Percentiles rank a stretch among this genome's conserved stretches.
Evolutionary conservation across 1,284 basidiomycete genomes (phyloP).

Genomic region (Ustilago xerochloae): DNA sequence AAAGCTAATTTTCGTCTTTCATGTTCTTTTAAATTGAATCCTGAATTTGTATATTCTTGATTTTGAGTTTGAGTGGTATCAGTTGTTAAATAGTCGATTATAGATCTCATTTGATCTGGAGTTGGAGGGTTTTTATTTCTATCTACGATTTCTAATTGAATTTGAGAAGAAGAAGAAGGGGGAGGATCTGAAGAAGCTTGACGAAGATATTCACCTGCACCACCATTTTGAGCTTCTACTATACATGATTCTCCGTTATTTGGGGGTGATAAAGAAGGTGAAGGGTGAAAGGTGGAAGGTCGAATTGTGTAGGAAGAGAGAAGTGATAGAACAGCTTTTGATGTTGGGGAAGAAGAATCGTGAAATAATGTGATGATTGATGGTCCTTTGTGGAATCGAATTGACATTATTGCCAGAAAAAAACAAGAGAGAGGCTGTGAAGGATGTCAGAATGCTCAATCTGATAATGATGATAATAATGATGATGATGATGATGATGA

Average conservation of each 20-base stretch:
- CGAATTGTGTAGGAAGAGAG: constrained; percentile 15
- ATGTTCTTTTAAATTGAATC: constrained; percentile 25
- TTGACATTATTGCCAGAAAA: constrained; percentile 22
- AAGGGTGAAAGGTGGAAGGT: constrained; percentile 4
- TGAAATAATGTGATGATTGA: constrained; percentile 46
- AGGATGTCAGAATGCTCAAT: background rate
- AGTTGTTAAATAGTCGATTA: constrained; percentile 35
- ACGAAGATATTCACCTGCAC: constrained; percentile 29
- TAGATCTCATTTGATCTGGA: constrained; percentile 35
- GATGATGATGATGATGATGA: constrained; percentile 1
- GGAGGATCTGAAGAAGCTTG: constrained; percentile 23
- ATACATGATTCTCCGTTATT: constrained; percentile 27
- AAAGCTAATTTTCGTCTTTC: constrained; percentile 7
- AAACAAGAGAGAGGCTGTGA: background rate
- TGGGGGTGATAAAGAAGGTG: background rate
- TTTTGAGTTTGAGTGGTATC: constrained; percentile 1
- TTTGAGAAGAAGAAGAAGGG: constrained; percentile 3
- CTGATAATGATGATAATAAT: background rate
- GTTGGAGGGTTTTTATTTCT: constrained; percentile 30
- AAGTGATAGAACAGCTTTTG: constrained; percentile 35
- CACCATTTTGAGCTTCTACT: constrained; percentile 24
- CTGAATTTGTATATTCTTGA: background rate
- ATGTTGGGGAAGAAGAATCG: constrained; percentile 19
- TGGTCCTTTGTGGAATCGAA: constrained; percentile 38
- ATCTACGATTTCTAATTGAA: constrained; percentile 44